phyloP scores from a whole-genome alignment of 352 stramenopile genomes.

The Pythium plurisporium region DNA sequence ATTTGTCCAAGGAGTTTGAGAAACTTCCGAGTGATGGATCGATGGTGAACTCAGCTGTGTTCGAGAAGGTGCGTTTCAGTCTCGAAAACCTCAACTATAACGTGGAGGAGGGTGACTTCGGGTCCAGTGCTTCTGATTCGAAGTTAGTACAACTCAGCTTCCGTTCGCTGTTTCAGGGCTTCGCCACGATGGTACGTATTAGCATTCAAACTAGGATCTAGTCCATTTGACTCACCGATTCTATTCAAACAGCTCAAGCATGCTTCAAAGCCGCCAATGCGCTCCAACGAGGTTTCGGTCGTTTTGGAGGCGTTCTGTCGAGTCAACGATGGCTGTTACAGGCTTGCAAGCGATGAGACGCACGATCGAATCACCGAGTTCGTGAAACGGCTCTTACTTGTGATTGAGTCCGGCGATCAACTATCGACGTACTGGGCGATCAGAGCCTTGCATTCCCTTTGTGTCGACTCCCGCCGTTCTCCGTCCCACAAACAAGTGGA shows the following conservation, averaged over 20 bases:
- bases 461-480: constrained; percentile 40
- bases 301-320: constrained; percentile 66
- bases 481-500: constrained; percentile 37
- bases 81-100: constrained; percentile 76
- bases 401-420: constrained; percentile 45
- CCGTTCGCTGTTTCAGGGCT: constrained; percentile 38
- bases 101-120: constrained; percentile 58
- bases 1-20: constrained; percentile 61
- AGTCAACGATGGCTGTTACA: constrained; percentile 71
- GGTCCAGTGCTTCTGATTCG: constrained; percentile 33
- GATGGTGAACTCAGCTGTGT: constrained; percentile 20
- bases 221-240: too few species aligned
- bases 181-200: constrained; percentile 64
- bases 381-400: not conserved
- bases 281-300: constrained; percentile 58
- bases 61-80: constrained; percentile 61
- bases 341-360: constrained; percentile 42
- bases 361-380: constrained; percentile 24
- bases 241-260: constrained; percentile 47
- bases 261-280: constrained; percentile 58
- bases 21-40: constrained; percentile 39
- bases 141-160: constrained; percentile 62
- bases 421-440: constrained; percentile 58
- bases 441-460: constrained; percentile 56
- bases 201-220: too few species aligned